Base-by-base conservation (phyloP, 768 basidiomycete species). In the Kwoniella dejecticola region DNA sequence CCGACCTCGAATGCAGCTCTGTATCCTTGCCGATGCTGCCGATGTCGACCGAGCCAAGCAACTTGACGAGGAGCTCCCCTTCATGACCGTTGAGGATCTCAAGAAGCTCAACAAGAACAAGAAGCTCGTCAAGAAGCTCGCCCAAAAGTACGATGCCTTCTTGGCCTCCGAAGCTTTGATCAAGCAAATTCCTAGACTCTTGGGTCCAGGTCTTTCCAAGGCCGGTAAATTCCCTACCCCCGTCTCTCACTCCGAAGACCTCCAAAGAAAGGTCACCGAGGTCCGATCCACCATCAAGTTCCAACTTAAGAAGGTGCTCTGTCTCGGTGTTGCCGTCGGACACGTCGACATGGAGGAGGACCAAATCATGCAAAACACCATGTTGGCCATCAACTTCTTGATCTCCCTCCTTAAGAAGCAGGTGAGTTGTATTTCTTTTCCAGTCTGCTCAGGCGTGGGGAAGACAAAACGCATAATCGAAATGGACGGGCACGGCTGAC, bases 91-190 rank as follows among this genome's bases (percentile, higher is more conserved):
- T 70, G 96, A 98, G 74, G 96, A 99, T 82, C 84, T 98, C 82
- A 98, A 99, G 83, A 99, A 99, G 93, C 86, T 97, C 68, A 96
- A 95, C 88, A 95, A 96, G 84, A 99, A 98, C 87, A 98, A 99
- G 85, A 99, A 99, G 83, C 90, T 99, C 65, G 96, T 98, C 78
- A 99, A 98, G 86, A 96, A 96, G 84, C 90, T 98, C 72, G 95
- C 95, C 70, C 97, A 98, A 85, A 97, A 97, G 81, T 94, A 97
- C 83, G 94, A 99, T 74, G 93, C 95, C 62, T 99, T 99, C 88
- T 83, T 99, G 69, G 86, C 95, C 33, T 98, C 96, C 60, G 96
- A 99, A 81, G 83, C 91, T 63, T 85, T 99, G 71, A 97, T 99
- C 85, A 98, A 96, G 85, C 95, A 97, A 83, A 98, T 99, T 64